Conservation (phyloP, 495 filamentous ascomycete species). For the Penicillium egyptiacum region DNA sequence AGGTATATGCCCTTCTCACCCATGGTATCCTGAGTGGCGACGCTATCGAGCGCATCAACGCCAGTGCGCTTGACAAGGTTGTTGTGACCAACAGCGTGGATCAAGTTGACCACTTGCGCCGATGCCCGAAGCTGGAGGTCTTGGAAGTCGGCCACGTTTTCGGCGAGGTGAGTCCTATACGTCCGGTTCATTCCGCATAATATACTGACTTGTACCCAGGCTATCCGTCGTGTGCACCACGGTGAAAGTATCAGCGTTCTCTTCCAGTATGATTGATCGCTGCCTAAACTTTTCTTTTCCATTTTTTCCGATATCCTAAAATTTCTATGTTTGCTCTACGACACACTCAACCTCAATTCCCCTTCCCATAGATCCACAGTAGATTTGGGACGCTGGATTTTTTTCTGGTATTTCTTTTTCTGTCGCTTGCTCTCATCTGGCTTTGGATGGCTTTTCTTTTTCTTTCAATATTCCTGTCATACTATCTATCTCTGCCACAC, state of each 20-base stretch:
- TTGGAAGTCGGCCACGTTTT: constrained; percentile 91
- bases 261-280: constrained; percentile 76
- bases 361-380: constrained; percentile 23
- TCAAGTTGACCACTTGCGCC: constrained; percentile 73
- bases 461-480: constrained; percentile 12
- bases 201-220: constrained; percentile 48
- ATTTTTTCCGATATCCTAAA: constrained; percentile 16
- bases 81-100: constrained; percentile 94
- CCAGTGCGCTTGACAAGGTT: constrained; percentile 82
- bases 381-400: constrained; percentile 20
- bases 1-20: constrained; percentile 87
- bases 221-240: constrained; percentile 94
- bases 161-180: constrained; percentile 65
- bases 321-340: constrained; percentile 8
- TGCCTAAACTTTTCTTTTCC: constrained; percentile 20
- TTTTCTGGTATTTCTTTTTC: constrained; percentile 11
- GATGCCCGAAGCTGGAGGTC: constrained; percentile 85
- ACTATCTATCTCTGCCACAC: constrained; percentile 9
- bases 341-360: constrained; percentile 1
- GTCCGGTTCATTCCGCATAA: constrained; percentile 6
- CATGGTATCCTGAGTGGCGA: constrained; percentile 94
- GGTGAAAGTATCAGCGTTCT: constrained; percentile 97
- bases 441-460: constrained; percentile 13
- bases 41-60: constrained; percentile 91
- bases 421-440: constrained; percentile 12